phyloP scores from a whole-genome alignment of 2,329 filamentous ascomycete species.

The Cladophialophora psammophila region DNA sequence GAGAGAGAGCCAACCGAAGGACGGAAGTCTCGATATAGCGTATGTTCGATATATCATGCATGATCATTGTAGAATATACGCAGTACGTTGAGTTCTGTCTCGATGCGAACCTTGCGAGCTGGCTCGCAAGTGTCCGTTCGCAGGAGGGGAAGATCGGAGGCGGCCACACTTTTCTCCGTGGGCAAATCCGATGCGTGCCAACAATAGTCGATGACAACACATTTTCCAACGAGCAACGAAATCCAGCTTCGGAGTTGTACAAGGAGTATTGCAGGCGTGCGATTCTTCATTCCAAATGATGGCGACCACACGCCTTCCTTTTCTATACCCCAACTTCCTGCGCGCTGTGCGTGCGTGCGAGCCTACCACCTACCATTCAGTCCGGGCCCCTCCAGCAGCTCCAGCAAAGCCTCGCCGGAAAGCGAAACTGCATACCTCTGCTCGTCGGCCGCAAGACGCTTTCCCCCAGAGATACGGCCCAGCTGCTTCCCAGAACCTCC shows the following conservation, averaged over 20 bases:
- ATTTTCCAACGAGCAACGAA: background rate
- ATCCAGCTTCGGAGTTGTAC: conserved; percentile 1
- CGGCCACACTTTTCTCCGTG: background rate
- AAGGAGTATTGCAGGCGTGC: background rate
- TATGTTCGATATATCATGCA: background rate
- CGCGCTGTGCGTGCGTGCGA: conserved; percentile 61
- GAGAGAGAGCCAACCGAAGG: background rate
- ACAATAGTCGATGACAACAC: conserved; percentile 16
- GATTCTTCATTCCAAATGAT: conserved; percentile 50
- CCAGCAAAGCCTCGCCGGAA: conserved; percentile 41
- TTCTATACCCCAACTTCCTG: conserved; percentile 73
- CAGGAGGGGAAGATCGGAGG: background rate
- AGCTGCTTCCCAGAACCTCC: conserved; percentile 52
- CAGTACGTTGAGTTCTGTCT: background rate
- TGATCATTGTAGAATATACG: background rate
- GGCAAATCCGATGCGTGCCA: conserved; percentile 8
- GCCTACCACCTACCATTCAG: conserved; percentile 52
- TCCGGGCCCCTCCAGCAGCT: conserved; percentile 47
- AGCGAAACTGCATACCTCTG: conserved; percentile 49
- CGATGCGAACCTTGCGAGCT: background rate
- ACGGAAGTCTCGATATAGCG: background rate
- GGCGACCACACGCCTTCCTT: conserved; percentile 69
- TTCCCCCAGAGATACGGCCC: conserved; percentile 57
- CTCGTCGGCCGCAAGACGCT: conserved; percentile 47
- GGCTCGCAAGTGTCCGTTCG: too few relatives aligned